Evolutionary conservation across 228 moss, liverwort and hornwort species (phyloP).

Genomic region (Sphagnum magellanicum): DNA sequence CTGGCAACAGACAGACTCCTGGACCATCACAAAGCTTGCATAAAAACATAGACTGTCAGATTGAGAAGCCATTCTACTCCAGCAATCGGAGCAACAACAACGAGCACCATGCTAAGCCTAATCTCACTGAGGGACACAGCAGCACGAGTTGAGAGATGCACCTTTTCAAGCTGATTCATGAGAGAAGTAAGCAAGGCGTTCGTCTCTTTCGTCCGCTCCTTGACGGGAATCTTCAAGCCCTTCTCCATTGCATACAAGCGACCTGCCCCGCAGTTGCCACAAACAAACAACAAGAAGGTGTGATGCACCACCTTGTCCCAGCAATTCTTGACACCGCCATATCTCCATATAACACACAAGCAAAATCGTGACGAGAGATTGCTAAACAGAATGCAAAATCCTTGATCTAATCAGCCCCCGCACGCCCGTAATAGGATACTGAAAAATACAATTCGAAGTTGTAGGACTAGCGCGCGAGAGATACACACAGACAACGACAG

Average conservation of each 20-base stretch:
- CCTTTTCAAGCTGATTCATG: constrained; percentile 99
- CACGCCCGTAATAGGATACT: too few species aligned
- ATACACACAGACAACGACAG: too few species aligned
- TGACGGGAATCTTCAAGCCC: constrained; percentile 78
- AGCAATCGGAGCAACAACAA: not conserved
- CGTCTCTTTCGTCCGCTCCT: constrained; percentile 81
- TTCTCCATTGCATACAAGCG: constrained; percentile 96
- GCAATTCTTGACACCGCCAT: not conserved
- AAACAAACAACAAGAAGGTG: not conserved
- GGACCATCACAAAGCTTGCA: too few species aligned
- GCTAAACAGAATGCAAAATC: too few species aligned
- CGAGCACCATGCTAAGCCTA: not conserved
- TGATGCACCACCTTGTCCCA: not conserved
- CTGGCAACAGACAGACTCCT: too few species aligned
- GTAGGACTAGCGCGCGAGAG: too few species aligned
- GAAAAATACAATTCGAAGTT: too few species aligned
- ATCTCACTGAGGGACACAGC: too few species aligned
- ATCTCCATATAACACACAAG: not conserved
- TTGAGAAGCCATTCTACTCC: not conserved
- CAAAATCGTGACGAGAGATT: not conserved
- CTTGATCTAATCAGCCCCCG: too few species aligned
- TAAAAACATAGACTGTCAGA: not conserved
- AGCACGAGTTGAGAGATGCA: constrained; percentile 2
- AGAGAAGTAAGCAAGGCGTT: constrained; percentile 80
- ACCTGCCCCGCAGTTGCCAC: constrained; percentile 38